Evolutionary conservation across 352 stramenopile species (phyloP), one percentile per base, ranked within the genome.

Genomic region (Globisporangium sylvaticum): DNA sequence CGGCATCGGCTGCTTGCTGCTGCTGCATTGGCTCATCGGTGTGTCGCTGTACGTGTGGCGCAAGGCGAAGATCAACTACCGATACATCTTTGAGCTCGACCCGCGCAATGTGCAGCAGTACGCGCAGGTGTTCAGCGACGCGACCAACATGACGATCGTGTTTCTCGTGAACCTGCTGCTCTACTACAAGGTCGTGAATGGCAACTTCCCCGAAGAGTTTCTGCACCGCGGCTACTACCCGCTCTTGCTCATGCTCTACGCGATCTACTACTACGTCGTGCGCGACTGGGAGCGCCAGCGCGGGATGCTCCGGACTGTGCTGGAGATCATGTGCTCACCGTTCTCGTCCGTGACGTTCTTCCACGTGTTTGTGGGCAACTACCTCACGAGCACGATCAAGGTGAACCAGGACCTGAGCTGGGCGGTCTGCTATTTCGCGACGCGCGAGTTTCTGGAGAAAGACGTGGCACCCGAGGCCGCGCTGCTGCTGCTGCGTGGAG

Each of bases 181-280:
- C 25, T 99, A 99, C 75, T 99, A 98, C 89, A 98, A 99, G 81
- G 92, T 97, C 24, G 84, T 92, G 71, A 96, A 96, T 58, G 80
- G 78, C 0, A 89, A 93, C 64, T 96, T 96, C 32, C 88, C 88
- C 0, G 88, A 96, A 57, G 77, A 90, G 46, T 71, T 96, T 15
- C 66, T 92, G 14, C 83, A 91, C 55, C 79, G 90, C 57, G 94
- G 95, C 31, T 97, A 95, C 60, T 98, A 98, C 76, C 95, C 97
- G 39, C 72, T 98, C 9, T 71, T 89, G 37, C 83, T 99, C 27
- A 94, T 98, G 31, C 32, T 97, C 0, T 98, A 98, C 75, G 94
- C 95, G 22, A 67, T 98, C 39, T 97, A 96, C 71, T 97, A 93
- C 68, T 92, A 99, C 58, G 73, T 98, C 8, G 87, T 98, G 50